These are phyloP conservation scores for Camellia japonica DNA, from an alignment of 148 eudicot genomes.

Conservation along the genomic window DNA sequence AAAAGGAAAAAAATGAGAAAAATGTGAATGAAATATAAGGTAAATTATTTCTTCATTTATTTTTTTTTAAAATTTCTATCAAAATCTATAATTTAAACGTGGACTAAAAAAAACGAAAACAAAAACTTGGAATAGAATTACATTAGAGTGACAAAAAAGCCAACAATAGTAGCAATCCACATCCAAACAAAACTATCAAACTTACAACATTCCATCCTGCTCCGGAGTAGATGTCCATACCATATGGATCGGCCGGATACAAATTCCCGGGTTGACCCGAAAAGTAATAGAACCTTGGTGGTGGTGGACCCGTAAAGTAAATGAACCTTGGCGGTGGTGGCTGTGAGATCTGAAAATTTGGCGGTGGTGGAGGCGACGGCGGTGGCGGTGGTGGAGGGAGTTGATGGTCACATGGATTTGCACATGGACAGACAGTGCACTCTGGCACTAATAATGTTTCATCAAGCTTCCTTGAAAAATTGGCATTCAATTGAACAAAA, in stretches of 20 bases:
- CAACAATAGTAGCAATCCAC: conserved; percentile 8
- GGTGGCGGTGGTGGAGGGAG: conserved; percentile 37
- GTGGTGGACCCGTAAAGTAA: conserved; percentile 18
- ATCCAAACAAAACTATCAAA: conserved; percentile 9
- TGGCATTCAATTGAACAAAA: not conserved
- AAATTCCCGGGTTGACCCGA: conserved; percentile 25
- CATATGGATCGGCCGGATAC: conserved; percentile 26
- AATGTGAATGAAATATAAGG: no score
- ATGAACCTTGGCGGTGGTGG: conserved; percentile 46
- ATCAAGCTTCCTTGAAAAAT: not conserved
- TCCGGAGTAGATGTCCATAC: not conserved
- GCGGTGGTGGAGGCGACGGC: conserved; percentile 28
- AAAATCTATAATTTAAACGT: no score
- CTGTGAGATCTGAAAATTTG: not conserved
- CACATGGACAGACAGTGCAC: conserved; percentile 54
- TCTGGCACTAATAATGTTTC: conserved; percentile 8
- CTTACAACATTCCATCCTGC: not conserved
- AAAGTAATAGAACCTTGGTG: conserved; percentile 26
- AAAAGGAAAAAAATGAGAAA: no score
- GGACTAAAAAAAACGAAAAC: no score
- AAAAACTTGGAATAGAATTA: no score
- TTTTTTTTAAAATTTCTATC: no score
- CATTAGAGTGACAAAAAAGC: not conserved
- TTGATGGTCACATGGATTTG: conserved; percentile 28
- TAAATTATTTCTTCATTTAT: no score